Percentiles rank a stretch among this genome's conserved stretches.
phyloP scores from a whole-genome alignment of 2,329 filamentous ascomycete species.

The Calonectria naviculata region DNA sequence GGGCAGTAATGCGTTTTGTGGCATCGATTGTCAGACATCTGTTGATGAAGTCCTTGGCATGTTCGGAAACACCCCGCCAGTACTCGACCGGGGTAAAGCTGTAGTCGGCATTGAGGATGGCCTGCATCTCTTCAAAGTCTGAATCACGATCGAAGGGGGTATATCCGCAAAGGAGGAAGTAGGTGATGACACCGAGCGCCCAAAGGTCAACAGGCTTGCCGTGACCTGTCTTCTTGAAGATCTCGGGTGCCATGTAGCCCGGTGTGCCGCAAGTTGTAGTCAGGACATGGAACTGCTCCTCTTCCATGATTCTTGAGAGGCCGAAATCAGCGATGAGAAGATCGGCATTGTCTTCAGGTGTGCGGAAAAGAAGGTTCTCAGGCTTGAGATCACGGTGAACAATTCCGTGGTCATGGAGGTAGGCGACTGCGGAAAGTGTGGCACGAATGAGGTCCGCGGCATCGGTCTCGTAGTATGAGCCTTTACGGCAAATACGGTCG shows the following conservation, averaged over 20 bases:
- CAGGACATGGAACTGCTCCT: constrained; percentile 96
- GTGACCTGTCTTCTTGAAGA: constrained; percentile 98
- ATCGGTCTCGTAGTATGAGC: constrained; percentile 97
- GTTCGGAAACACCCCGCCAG: constrained; percentile 91
- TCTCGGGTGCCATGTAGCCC: constrained; percentile 99
- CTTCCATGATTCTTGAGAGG: constrained; percentile 96
- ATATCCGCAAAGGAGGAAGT: constrained; percentile 97
- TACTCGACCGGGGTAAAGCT: constrained; percentile 94
- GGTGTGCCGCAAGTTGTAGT: constrained; percentile 98
- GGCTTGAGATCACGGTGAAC: constrained; percentile 98
- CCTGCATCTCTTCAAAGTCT: constrained; percentile 99
- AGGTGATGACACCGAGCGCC: constrained; percentile 98
- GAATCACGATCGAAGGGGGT: constrained; percentile 98
- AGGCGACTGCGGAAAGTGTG: constrained; percentile 96
- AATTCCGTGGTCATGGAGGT: constrained; percentile 98
- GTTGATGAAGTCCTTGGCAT: constrained; percentile 91
- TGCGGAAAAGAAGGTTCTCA: constrained; percentile 96
- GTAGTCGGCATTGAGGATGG: constrained; percentile 96
- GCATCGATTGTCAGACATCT: constrained; percentile 93
- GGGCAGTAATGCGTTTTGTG: constrained; percentile 87
- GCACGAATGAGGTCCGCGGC: constrained; percentile 95
- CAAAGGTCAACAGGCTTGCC: constrained; percentile 98
- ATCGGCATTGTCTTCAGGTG: constrained; percentile 97
- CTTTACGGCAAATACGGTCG: constrained; percentile 98
- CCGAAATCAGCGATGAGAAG: constrained; percentile 98